Base-by-base conservation (phyloP, 768 basidiomycete genomes). In the Kondoa subrosea region DNA sequence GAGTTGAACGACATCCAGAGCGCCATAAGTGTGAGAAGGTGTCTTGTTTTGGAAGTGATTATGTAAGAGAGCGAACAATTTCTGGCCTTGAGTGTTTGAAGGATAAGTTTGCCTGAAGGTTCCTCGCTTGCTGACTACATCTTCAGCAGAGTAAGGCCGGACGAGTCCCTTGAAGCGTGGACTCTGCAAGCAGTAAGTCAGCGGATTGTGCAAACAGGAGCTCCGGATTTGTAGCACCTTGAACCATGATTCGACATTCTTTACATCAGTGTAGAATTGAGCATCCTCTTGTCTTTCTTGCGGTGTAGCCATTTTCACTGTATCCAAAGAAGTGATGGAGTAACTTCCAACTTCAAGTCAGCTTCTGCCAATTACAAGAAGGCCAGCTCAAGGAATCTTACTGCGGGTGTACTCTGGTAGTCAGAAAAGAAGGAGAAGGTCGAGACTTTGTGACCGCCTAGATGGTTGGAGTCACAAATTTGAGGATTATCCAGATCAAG, bases 11-110 rank as follows among this genome's bases (percentile, higher is more conserved):
- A 92, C 89, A 77, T 99, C 95, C 71, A 99, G 85, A 26, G 92
- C 92, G 80, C 95, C 95, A 75, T 97, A 99, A 70, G 95, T 99
- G 76, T 92, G 89, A 26, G 89, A 91, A 0, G 88, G 87, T 2
- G 88, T 88, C 34, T 86, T 83, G 68, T 81, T 81, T 76, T 82
- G 83, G 65, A 84, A 85, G 76, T 95, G 91, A 70, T 87, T 81
- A 63, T 83, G 81, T 71, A 99, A 83, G 68, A 87, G 76, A 4
- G 76, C 74, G 81, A 83, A 93, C 40, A 95, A 83, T 78, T 97
- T 97, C 82, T 91, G 89, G 71, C 82, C 92, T 76, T 84, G 83
- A 1, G 85, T 73, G 75, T 89, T 83, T 62, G 91, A 91, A 16
- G 93, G 88, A 77, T 97, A 97, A 58, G 84, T 80, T 71, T 91